phyloP scores from a whole-genome alignment of 257 asterid species.

The Solanum medicagineum region DNA sequence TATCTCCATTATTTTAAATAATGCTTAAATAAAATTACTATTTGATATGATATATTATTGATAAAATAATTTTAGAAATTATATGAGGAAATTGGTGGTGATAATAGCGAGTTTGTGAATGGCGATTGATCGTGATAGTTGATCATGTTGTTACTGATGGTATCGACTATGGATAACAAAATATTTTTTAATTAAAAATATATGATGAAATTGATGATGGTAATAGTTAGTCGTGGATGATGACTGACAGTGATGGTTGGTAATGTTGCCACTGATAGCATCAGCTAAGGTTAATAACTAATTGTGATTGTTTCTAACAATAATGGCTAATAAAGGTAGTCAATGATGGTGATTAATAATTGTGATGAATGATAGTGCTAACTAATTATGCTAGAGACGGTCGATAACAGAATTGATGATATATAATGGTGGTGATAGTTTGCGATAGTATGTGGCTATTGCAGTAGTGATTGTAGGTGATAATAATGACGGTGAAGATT shows the following conservation, averaged over 20 bases:
- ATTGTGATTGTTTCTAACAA: neutral
- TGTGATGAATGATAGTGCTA: neutral
- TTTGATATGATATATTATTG: neutral
- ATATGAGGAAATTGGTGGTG: neutral
- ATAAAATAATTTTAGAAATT: neutral
- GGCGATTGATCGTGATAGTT: rapidly evolving
- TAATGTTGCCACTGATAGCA: neutral
- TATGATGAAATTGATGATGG: neutral
- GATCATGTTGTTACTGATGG: neutral
- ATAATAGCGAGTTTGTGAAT: neutral
- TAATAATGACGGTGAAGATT: neutral
- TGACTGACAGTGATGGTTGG: neutral
- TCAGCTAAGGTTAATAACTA: neutral
- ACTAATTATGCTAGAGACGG: neutral
- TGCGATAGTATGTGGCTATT: neutral
- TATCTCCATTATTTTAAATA: neutral
- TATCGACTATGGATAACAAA: neutral
- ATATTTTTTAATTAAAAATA: neutral
- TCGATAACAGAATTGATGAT: neutral
- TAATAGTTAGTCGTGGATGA: neutral
- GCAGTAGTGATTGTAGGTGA: neutral
- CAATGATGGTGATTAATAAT: neutral
- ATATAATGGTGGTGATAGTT: neutral
- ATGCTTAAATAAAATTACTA: neutral
- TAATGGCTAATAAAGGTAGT: neutral